These are phyloP conservation scores for Psilocybe cyanescens DNA, from an alignment of 768 basidiomycete species.

Conservation along the genomic window DNA sequence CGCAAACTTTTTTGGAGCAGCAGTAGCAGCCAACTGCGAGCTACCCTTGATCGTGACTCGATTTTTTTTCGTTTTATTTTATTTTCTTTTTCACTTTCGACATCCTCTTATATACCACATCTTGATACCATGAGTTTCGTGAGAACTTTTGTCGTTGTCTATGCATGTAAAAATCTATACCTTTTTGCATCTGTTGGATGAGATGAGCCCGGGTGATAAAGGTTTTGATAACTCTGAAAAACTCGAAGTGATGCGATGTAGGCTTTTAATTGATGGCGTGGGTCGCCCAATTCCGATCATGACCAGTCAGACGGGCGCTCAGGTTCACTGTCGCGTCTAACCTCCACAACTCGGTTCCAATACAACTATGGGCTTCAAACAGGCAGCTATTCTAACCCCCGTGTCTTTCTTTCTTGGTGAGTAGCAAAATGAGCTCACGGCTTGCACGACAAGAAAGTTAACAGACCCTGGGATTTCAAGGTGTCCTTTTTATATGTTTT, in stretches of 20 bases:
- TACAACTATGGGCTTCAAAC: constrained; percentile 78
- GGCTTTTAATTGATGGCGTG: background rate
- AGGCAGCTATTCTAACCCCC: constrained; percentile 86
- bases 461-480: constrained; percentile 36
- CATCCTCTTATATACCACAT: constrained; percentile 35
- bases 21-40: no score
- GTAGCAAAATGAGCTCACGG: background rate
- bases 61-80: constrained; percentile 12
- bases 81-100: constrained; percentile 13
- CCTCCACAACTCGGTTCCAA: constrained; percentile 9
- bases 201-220: background rate
- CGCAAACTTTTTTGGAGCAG: constrained; percentile 2
- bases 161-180: constrained; percentile 16
- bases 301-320: constrained; percentile 1
- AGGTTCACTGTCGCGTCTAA: background rate
- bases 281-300: constrained; percentile 8
- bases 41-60: no score
- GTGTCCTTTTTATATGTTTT: constrained; percentile 83
- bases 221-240: constrained; percentile 7
- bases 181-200: constrained; percentile 1
- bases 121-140: constrained; percentile 36
- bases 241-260: background rate
- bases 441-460: background rate
- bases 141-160: constrained; percentile 6
- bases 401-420: constrained; percentile 89